Evolutionary conservation across 257 asterid genomes (phyloP), one percentile per base, ranked within the genome.

Genomic region (Nicotiana noctiflora): DNA sequence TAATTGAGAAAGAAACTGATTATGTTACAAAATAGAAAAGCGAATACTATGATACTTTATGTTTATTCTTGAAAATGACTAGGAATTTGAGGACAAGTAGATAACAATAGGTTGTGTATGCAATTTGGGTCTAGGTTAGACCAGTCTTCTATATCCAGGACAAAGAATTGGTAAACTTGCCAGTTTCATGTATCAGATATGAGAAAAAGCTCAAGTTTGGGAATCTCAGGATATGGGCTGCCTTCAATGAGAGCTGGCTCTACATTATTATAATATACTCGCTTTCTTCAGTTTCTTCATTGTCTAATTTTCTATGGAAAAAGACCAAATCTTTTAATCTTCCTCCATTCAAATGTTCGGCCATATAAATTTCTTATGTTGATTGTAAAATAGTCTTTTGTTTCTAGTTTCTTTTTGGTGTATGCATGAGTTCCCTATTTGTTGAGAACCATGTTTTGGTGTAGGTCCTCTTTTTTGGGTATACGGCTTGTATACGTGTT

Each of bases 271-370:
- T 60, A 23, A 76, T 85, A 74, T 66, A 72, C 13, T 76, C 87
- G 70, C 83, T 82, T 40, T 86, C 95, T 4, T 84, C 87, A 63
- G 86, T 80, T 61, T 89, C 92, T 61, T 87, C 90, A 59, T 66
- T 83, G 0, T 86, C 92, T 29, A 32, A 25, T 82, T 88, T 90
- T 59, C 67, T 62, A 49, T 76, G 87, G 82, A 89, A 87, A 87
- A 84, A 89, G 84, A 37, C 89, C 82, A 6, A 91, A 80, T 82
- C 82, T 90, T 77, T 92, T 88, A 62, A 86, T 80, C 83, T 87
- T 91, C 80, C 72, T 68, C 94, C 96, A 91, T 81, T 91, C 89
- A 37, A 79, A 23, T 82, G 84, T 62, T 94, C 96, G 88, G 70
- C 87, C 83, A 19, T 86, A 82, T 77, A 90, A 55, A 15, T 79